These are phyloP conservation scores for Litchi chinensis DNA, from an alignment of 345 rosid genomes.

Conservation along the genomic window DNA sequence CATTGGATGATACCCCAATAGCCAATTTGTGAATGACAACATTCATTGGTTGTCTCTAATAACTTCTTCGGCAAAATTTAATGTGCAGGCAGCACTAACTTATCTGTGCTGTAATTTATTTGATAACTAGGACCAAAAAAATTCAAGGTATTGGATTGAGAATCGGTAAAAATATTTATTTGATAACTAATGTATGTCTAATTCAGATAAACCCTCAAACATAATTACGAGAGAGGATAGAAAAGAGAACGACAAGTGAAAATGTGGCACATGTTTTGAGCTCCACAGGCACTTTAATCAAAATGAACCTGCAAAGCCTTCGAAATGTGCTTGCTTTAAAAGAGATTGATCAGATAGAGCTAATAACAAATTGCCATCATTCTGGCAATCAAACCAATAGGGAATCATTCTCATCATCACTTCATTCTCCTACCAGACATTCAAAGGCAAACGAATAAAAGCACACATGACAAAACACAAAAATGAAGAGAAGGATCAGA, in stretches of 20 bases:
- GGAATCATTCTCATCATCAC: conserved; percentile 40
- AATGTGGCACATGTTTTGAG: conserved; percentile 18
- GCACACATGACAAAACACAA: background rate
- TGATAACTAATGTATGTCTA: background rate
- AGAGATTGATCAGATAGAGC: conserved; percentile 40
- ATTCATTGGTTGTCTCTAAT: too few relatives aligned
- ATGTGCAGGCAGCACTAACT: too few relatives aligned
- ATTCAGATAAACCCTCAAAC: background rate
- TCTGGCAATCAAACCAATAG: conserved; percentile 53
- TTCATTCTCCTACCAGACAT: conserved; percentile 19
- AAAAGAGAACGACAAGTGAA: background rate
- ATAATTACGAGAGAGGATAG: background rate
- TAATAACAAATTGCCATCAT: conserved; percentile 47
- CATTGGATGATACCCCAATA: too few relatives aligned
- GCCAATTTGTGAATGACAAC: too few relatives aligned
- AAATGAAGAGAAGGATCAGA: conserved; percentile 36
- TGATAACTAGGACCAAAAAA: too few relatives aligned
- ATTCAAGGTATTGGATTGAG: too few relatives aligned
- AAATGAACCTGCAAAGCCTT: conserved; percentile 1
- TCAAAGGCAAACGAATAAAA: background rate
- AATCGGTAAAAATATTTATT: too few relatives aligned
- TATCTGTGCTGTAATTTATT: too few relatives aligned
- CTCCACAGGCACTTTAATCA: background rate
- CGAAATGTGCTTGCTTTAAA: conserved; percentile 8
- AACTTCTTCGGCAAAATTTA: too few relatives aligned